Evolutionary conservation across 208 protist genomes (phyloP).

Genomic region (Leptomonas pyrrhocoris): DNA sequence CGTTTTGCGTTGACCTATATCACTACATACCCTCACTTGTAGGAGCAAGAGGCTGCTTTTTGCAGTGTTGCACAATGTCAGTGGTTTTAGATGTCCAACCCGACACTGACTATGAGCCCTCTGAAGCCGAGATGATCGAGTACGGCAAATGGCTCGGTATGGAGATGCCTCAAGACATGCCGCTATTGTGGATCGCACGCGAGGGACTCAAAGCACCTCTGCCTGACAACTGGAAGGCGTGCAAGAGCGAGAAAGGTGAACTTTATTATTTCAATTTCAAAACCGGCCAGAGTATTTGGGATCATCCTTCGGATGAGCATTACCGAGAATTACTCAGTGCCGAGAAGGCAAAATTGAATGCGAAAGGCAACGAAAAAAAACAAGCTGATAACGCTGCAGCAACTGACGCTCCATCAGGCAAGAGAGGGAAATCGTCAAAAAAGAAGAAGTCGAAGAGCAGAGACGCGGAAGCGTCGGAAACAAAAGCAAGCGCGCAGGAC

Average conservation of each 20-base stretch:
- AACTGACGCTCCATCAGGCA: background rate
- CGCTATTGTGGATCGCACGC: constrained; percentile 94
- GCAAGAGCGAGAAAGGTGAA: constrained; percentile 91
- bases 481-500: constrained; percentile 9
- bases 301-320: constrained; percentile 95
- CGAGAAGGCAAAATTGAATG: constrained; percentile 46
- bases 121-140: constrained; percentile 88
- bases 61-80: constrained; percentile 54
- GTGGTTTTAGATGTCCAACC: constrained; percentile 85
- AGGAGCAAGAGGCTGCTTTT: background rate
- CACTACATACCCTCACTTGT: background rate
- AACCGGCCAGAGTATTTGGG: constrained; percentile 93
- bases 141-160: constrained; percentile 97
- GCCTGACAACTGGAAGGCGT: constrained; percentile 94
- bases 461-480: constrained; percentile 1
- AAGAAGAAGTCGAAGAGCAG: constrained; percentile 30
- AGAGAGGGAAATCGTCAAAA: constrained; percentile 21
- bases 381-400: constrained; percentile 22
- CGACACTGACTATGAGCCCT: constrained; percentile 92
- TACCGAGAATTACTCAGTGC: constrained; percentile 82
- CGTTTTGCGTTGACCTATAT: background rate
- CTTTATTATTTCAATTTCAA: constrained; percentile 97
- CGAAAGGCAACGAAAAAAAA: constrained; percentile 37
- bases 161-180: constrained; percentile 85
- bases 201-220: constrained; percentile 95